Conservation (phyloP, 2,329 filamentous ascomycete genomes). For the Grosmannia penicillata region DNA sequence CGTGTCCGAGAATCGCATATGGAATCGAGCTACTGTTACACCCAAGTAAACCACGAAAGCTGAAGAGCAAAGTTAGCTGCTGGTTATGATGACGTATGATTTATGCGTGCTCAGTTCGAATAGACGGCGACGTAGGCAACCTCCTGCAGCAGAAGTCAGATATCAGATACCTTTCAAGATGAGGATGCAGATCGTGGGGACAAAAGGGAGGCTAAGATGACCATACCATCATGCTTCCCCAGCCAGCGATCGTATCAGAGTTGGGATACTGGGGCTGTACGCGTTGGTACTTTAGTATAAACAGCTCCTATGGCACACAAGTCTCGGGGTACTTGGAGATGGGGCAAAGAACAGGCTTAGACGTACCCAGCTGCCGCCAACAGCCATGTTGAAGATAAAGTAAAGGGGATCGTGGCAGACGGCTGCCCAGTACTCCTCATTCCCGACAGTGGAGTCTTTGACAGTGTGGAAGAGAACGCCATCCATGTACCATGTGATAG, state of each 20-base stretch:
- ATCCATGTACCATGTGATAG: constrained; percentile 31
- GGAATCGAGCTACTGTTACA: no score
- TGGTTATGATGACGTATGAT: no score
- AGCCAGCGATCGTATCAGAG: constrained; percentile 11
- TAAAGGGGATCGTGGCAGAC: constrained; percentile 32
- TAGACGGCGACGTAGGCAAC: constrained; percentile 16
- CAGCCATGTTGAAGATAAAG: constrained; percentile 36
- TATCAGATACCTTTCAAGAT: background rate
- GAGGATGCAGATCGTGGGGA: background rate
- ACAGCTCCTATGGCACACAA: no score
- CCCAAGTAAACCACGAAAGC: no score
- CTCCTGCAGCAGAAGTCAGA: constrained; percentile 10
- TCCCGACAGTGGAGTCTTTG: constrained; percentile 25
- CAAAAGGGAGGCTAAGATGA: no score
- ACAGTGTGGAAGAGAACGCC: constrained; percentile 26
- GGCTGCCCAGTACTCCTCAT: constrained; percentile 26
- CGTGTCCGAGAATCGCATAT: no score
- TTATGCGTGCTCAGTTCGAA: background rate
- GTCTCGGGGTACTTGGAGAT: background rate
- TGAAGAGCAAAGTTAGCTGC: no score
- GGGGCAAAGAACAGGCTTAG: background rate
- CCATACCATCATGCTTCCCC: constrained; percentile 12
- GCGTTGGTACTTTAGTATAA: background rate
- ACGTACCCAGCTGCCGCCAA: constrained; percentile 33
- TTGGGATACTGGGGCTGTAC: constrained; percentile 25